Percentiles rank a stretch among this genome's conserved stretches.
Evolutionary conservation across 2,329 filamentous ascomycete species (phyloP).

Genomic region (Lachnellula suecica): DNA sequence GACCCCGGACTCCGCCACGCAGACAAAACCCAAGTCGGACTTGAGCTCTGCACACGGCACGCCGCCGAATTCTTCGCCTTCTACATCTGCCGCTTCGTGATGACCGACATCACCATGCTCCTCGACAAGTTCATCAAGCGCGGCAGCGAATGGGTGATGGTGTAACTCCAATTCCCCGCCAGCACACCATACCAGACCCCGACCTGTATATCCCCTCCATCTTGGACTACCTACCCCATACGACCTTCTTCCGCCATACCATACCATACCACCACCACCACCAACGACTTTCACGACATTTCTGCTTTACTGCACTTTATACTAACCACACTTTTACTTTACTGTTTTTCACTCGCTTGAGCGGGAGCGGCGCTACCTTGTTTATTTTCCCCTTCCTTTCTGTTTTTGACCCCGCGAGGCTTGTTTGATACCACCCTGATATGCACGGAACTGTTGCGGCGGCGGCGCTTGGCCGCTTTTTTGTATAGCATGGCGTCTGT

Average conservation of each 20-base stretch:
- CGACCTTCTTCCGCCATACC: too few species aligned
- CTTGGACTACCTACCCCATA: not conserved
- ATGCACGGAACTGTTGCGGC: not conserved
- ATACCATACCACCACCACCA: too few species aligned
- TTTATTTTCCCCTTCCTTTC: not conserved
- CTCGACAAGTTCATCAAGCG: constrained; percentile 97
- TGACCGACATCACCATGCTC: constrained; percentile 79
- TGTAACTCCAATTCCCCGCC: constrained; percentile 22
- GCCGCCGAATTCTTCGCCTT: constrained; percentile 98
- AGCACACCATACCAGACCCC: not conserved
- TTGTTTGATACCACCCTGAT: not conserved
- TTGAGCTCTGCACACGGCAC: constrained; percentile 90
- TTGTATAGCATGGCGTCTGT: not conserved
- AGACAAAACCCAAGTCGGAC: constrained; percentile 89
- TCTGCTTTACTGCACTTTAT: too few species aligned
- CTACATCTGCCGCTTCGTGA: constrained; percentile 92
- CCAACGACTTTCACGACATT: too few species aligned
- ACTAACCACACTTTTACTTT: too few species aligned
- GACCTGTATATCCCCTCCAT: not conserved
- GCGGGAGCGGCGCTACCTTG: too few species aligned
- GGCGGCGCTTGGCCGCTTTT: not conserved
- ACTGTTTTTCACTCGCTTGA: too few species aligned
- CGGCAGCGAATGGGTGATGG: constrained; percentile 88
- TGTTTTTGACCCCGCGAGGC: not conserved
- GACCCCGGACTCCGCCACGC: constrained; percentile 90